These are phyloP conservation scores for Silene noctiflora DNA, from an alignment of 179 eudicot species.

Conservation along the genomic window DNA sequence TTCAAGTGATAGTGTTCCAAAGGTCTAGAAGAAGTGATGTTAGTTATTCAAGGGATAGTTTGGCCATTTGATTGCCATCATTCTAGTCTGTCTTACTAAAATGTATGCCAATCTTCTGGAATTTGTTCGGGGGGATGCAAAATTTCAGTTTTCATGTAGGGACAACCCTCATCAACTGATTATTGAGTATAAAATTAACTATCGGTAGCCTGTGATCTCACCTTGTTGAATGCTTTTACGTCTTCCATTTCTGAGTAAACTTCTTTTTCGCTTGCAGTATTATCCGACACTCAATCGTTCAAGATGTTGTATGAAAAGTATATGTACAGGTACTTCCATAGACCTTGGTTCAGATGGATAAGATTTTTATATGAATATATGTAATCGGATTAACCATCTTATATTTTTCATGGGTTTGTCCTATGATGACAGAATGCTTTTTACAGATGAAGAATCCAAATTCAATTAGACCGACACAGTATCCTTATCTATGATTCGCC, in stretches of 20 bases:
- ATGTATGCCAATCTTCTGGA: neutral
- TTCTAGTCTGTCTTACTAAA: neutral
- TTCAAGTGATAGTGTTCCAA: neutral
- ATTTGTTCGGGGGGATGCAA: no score
- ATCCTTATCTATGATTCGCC: constrained; percentile 44
- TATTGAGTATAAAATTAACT: neutral
- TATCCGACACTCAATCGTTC: constrained; percentile 98
- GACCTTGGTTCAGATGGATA: neutral
- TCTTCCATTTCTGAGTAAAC: constrained; percentile 16
- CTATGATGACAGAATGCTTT: constrained; percentile 71
- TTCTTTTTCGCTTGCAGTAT: constrained; percentile 43
- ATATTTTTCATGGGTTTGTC: constrained; percentile 20
- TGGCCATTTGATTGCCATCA: neutral
- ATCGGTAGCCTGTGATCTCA: neutral
- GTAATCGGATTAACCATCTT: neutral
- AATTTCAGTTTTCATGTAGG: neutral
- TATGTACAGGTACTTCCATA: constrained; percentile 75
- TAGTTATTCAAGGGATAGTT: neutral
- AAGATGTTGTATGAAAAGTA: constrained; percentile 97
- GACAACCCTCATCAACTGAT: neutral
- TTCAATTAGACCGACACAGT: constrained; percentile 96
- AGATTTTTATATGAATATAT: neutral
- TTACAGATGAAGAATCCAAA: constrained; percentile 98
- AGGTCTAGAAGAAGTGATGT: neutral
- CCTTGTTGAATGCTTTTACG: constrained; percentile 12